Evolutionary conservation across 176 grass and related monocot species (phyloP).

Genomic region (Pontederia crassipes): DNA sequence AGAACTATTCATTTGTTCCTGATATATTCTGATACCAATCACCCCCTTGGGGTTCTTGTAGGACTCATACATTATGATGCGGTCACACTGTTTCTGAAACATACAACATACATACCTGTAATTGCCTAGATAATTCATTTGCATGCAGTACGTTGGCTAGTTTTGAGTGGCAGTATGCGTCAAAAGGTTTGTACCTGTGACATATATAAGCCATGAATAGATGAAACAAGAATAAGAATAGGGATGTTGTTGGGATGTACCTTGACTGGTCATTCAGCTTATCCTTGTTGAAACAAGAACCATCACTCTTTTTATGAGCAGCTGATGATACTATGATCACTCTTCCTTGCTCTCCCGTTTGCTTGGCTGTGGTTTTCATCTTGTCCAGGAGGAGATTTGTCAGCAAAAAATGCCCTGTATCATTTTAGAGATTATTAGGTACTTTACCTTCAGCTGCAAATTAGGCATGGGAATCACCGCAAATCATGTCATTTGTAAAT

Average conservation of each 20-base stretch:
- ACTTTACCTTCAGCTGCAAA: background rate
- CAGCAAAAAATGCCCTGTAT: conserved; percentile 15
- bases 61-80: no score
- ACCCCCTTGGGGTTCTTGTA: no score
- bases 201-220: background rate
- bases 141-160: conserved; percentile 81
- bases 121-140: conserved; percentile 53
- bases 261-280: conserved; percentile 24
- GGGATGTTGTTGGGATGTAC: background rate
- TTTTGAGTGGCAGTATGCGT: conserved; percentile 60
- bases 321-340: conserved; percentile 19
- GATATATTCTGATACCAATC: no score
- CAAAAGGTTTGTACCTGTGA: conserved; percentile 39
- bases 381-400: conserved; percentile 20
- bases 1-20: no score
- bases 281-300: conserved; percentile 8
- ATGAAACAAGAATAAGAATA: background rate
- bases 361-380: conserved; percentile 22
- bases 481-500: background rate
- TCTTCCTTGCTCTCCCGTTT: conserved; percentile 25
- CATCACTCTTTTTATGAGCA: conserved; percentile 11
- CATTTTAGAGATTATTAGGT: background rate
- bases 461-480: background rate
- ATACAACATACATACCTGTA: conserved; percentile 32
- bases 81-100: no score